Base-by-base conservation (phyloP, 805 yeast species). In the Candida suzukii region DNA sequence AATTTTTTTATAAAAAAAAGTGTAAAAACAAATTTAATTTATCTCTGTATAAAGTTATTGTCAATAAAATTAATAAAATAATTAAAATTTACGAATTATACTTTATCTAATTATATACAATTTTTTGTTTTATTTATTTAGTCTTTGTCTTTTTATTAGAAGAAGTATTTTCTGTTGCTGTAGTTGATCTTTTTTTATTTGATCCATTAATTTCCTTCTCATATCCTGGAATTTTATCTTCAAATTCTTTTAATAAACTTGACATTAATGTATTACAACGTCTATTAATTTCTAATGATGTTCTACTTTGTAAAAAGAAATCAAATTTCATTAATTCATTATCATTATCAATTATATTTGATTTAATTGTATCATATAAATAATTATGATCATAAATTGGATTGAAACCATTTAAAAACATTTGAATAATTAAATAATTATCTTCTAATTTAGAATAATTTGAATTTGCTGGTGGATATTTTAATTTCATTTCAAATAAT, bases 241-340 rank as follows among this genome's bases (percentile, higher is more conserved):
- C 83, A 40, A 68, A 64, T 57, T 93, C 99, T 51, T 79, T 80
- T 41, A 81, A 74, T 34, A 93, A 70, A 48, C 88, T 78, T 2
- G 81, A 76, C 40, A 93, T 66, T 50, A 93, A 67, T 2, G 96
- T 84, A 41, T 76, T 74, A 50, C 95, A 83, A 51, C 99, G 72
- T 63, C 98, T 74, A 7, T 83, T 73, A 30, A 93, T 65, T 61
- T 93, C 99, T 3, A 76, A 67, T 0, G 87, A 71, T 5, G 84
- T 78, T 52, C 96, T 73, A 41, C 88, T 80, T 49, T 85, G 83
- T 54, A 93, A 74, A 64, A 85, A 88, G 69, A 85, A 88, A 61
- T 93, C 96, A 56, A 87, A 83, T 49, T 88, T 76, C 65, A 91
- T 88, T 55, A 87, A 63, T 4, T 91, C 85, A 12, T 85, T 78